Conservation (phyloP, 2,329 filamentous ascomycete genomes). For the Fusarium sterilihyphosum region DNA sequence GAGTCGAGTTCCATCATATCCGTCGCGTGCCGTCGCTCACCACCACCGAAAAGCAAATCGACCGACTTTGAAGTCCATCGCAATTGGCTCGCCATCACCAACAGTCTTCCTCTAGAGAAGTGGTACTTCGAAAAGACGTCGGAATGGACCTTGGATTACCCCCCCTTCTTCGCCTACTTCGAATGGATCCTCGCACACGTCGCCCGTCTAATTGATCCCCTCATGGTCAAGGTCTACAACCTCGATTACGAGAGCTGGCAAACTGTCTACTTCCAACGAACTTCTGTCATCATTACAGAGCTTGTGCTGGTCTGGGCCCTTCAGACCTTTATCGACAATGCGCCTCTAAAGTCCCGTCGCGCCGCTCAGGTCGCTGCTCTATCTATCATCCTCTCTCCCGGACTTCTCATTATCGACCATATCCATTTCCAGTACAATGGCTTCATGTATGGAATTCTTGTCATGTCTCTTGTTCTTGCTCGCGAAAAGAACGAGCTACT, state of each 20-base stretch:
- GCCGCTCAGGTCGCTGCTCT: constrained; percentile 87
- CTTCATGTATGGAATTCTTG: constrained; percentile 89
- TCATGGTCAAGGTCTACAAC: constrained; percentile 83
- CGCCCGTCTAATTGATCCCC: constrained; percentile 79
- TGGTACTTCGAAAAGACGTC: constrained; percentile 99
- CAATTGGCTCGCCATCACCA: constrained; percentile 97
- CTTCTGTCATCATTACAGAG: constrained; percentile 88
- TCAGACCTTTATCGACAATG: constrained; percentile 80
- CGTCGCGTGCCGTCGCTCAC: constrained; percentile 1
- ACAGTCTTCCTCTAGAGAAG: constrained; percentile 84
- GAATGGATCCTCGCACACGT: constrained; percentile 90
- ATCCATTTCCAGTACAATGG: constrained; percentile 99
- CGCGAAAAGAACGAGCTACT: constrained; percentile 79
- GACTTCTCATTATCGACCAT: constrained; percentile 95
- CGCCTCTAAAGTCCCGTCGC: constrained; percentile 71
- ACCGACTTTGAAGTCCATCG: constrained; percentile 99
- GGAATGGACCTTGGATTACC: constrained; percentile 99
- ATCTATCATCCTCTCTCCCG: constrained; percentile 90
- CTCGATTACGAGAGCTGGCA: constrained; percentile 91
- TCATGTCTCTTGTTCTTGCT: constrained; percentile 86
- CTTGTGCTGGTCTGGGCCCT: constrained; percentile 85
- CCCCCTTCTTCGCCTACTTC: constrained; percentile 97
- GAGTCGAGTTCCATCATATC: constrained; percentile 52
- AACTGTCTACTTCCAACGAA: constrained; percentile 91
- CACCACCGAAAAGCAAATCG: constrained; percentile 75